These are phyloP conservation scores for Chrysophaeum taylorii DNA, from an alignment of 352 stramenopile genomes.

Conservation along the genomic window DNA sequence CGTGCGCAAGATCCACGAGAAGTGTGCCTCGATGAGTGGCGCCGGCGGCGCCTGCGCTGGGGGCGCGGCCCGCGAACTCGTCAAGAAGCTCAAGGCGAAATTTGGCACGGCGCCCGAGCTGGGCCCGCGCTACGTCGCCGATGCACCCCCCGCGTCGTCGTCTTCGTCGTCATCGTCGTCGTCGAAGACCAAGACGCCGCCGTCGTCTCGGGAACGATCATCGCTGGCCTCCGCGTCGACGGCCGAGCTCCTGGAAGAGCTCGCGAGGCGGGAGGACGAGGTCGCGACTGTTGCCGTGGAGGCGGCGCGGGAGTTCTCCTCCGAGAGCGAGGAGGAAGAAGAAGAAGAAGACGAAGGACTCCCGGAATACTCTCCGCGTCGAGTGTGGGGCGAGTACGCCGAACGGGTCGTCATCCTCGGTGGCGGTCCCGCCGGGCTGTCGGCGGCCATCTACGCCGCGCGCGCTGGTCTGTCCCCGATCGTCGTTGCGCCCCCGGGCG, in stretches of 20 bases:
- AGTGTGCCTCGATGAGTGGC: constrained; percentile 40
- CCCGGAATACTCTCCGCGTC: constrained; percentile 34
- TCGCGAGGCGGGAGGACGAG: constrained; percentile 47
- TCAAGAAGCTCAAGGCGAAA: constrained; percentile 57
- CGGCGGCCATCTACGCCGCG: constrained; percentile 55
- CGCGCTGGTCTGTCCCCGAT: constrained; percentile 43
- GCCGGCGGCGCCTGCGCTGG: constrained; percentile 33
- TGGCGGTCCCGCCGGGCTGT: constrained; percentile 47
- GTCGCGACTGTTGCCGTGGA: neutral
- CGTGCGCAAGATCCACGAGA: constrained; percentile 47
- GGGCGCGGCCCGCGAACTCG: constrained; percentile 41
- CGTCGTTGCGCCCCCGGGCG: constrained; percentile 49
- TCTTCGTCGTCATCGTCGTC: constrained; percentile 22
- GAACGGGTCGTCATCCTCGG: constrained; percentile 59
- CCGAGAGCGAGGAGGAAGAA: constrained; percentile 37
- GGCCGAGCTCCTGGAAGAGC: constrained; percentile 46
- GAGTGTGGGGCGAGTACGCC: constrained; percentile 36
- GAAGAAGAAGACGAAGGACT: constrained; percentile 36
- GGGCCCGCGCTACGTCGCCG: constrained; percentile 33
- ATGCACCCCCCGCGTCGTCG: constrained; percentile 9
- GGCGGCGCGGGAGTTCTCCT: neutral
- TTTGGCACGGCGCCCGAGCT: constrained; percentile 43
- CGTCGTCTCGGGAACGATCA: constrained; percentile 13
- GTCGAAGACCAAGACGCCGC: constrained; percentile 20
- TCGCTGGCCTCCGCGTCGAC: constrained; percentile 44